phyloP scores from a whole-genome alignment of 306 rosid species.

The Castanea crenata region DNA sequence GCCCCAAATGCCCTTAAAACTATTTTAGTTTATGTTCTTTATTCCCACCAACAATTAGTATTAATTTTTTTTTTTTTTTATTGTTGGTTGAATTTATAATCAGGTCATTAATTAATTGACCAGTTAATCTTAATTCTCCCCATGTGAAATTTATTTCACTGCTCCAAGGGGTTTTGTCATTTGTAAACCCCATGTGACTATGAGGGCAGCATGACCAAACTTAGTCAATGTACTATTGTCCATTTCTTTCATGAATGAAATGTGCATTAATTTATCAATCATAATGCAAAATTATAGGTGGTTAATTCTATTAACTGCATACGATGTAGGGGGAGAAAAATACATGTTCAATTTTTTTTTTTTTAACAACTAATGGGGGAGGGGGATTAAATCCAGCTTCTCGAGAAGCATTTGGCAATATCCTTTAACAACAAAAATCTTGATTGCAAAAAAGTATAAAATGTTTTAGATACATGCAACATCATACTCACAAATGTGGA shows the following conservation, averaged over 20 bases:
- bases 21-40: background rate
- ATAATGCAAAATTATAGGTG: background rate
- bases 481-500: no score
- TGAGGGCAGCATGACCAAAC: background rate
- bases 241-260: background rate
- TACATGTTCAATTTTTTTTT: no score
- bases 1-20: constrained; percentile 60
- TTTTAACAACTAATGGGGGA: no score
- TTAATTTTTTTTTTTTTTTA: background rate
- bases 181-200: background rate
- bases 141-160: background rate
- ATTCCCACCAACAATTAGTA: constrained; percentile 8
- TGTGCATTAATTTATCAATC: background rate
- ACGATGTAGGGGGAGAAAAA: no score
- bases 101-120: constrained; percentile 2
- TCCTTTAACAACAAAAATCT: no score
- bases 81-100: background rate
- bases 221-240: background rate
- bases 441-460: no score
- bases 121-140: background rate
- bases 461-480: no score
- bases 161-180: no score
- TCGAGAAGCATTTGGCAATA: no score
- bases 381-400: no score
- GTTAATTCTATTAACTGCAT: background rate